These are phyloP conservation scores for Mortierella sp. DNA, from an alignment of 371 early-diverging fungal species.

Conservation along the genomic window DNA sequence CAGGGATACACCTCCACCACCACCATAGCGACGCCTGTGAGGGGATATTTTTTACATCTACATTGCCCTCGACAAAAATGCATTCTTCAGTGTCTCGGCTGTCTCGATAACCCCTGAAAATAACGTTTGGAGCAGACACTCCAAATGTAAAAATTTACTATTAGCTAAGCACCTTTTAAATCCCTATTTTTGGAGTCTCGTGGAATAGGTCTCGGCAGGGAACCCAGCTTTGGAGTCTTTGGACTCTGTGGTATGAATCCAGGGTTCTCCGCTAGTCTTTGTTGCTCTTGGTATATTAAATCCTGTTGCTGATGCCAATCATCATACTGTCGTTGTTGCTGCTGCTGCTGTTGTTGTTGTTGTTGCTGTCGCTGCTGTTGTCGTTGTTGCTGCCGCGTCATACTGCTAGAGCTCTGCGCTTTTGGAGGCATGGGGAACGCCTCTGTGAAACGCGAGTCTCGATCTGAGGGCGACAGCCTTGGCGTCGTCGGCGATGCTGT, in stretches of 20 bases:
- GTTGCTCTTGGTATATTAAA: constrained; percentile 11
- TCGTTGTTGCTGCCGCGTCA: not conserved
- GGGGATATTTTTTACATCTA: too few relatives aligned
- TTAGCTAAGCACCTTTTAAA: too few relatives aligned
- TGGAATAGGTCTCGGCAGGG: constrained; percentile 27
- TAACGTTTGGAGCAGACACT: too few relatives aligned
- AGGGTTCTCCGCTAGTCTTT: not conserved
- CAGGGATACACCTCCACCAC: too few relatives aligned
- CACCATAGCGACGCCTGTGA: too few relatives aligned
- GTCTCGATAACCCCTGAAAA: too few relatives aligned
- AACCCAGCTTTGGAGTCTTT: constrained; percentile 22
- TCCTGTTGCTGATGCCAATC: constrained; percentile 22
- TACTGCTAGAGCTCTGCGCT: not conserved
- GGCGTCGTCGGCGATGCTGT: not conserved
- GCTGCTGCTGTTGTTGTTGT: too few relatives aligned
- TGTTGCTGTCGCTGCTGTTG: not conserved
- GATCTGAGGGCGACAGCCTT: not conserved
- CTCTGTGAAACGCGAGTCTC: constrained; percentile 3
- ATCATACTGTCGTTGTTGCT: not conserved
- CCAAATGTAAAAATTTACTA: too few relatives aligned
- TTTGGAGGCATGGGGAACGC: constrained; percentile 26
- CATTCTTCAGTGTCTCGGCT: too few relatives aligned
- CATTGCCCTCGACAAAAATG: too few relatives aligned
- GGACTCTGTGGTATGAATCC: constrained; percentile 10
- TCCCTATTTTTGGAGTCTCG: not conserved